Conservation (phyloP, 2,329 filamentous ascomycete species). For the Didymella arachidicola region DNA sequence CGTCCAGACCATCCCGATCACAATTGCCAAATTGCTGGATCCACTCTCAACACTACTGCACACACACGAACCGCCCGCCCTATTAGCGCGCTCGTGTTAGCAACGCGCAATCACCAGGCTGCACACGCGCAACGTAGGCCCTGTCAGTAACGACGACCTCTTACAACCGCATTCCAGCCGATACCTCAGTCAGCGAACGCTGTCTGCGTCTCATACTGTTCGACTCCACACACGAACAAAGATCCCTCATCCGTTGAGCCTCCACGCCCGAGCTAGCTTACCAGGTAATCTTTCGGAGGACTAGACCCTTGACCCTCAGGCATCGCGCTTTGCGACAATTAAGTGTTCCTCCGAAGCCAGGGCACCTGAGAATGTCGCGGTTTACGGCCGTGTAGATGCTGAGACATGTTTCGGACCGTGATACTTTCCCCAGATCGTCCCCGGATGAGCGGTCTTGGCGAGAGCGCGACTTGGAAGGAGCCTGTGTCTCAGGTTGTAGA, state of each 20-base stretch:
- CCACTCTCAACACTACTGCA: conserved; percentile 20
- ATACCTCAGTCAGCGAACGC: neutral
- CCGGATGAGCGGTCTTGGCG: neutral
- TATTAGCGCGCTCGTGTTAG: conserved; percentile 4
- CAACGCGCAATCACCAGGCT: conserved; percentile 5
- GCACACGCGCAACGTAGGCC: conserved; percentile 1
- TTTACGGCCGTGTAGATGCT: conserved; percentile 1
- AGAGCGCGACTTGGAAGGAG: neutral
- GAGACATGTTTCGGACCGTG: conserved; percentile 2
- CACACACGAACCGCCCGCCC: conserved; percentile 5
- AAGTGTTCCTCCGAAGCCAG: neutral
- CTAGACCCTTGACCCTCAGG: conserved; percentile 11
- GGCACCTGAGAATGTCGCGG: neutral
- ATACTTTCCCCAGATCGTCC: conserved; percentile 4
- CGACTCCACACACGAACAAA: neutral
- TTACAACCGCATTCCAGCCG: neutral
- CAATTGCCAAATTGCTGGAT: conserved; percentile 13
- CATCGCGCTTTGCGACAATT: conserved; percentile 10
- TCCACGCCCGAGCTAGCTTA: conserved; percentile 3
- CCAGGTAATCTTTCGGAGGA: conserved; percentile 11
- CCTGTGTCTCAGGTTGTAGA: neutral
- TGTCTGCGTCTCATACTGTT: neutral
- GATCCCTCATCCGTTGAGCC: neutral
- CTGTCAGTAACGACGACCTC: neutral
- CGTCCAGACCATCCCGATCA: conserved; percentile 7